Conservation (phyloP, 2,329 filamentous ascomycete genomes). For the Rhynchosporium graminicola region DNA sequence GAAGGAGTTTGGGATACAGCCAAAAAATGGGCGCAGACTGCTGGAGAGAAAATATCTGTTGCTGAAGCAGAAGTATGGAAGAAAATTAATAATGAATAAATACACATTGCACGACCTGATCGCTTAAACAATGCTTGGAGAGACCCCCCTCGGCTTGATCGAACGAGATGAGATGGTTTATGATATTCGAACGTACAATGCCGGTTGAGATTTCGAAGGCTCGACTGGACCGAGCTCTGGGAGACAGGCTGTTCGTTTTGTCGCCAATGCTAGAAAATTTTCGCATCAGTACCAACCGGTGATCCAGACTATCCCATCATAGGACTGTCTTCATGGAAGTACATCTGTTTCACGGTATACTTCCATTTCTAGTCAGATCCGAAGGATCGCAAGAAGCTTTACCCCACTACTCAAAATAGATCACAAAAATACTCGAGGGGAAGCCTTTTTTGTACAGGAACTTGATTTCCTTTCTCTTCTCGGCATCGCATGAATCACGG, state of each 20-base stretch:
- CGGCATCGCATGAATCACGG: constrained; percentile 32
- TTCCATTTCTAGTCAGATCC: neutral
- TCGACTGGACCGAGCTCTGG: neutral
- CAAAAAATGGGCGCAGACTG: constrained; percentile 58
- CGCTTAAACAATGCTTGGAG: neutral
- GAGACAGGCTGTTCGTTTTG: neutral
- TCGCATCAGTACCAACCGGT: neutral
- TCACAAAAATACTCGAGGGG: constrained; percentile 22
- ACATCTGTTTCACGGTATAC: neutral
- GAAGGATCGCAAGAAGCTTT: neutral
- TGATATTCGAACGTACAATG: neutral
- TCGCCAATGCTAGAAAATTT: neutral
- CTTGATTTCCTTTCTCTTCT: constrained; percentile 19
- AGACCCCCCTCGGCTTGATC: neutral
- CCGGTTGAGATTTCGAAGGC: neutral
- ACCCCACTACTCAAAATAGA: constrained; percentile 21
- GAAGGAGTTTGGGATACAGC: constrained; percentile 56
- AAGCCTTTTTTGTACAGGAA: constrained; percentile 17
- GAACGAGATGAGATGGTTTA: neutral
- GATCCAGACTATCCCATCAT: neutral
- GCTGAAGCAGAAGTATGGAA: constrained; percentile 65
- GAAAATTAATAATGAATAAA: constrained; percentile 55
- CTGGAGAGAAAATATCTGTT: constrained; percentile 57
- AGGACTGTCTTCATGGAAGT: neutral
- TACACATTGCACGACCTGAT: constrained; percentile 20